Evolutionary conservation across 2,329 filamentous ascomycete species (phyloP), one percentile per base, ranked within the genome.

Genomic region (Chaetomium sp.): DNA sequence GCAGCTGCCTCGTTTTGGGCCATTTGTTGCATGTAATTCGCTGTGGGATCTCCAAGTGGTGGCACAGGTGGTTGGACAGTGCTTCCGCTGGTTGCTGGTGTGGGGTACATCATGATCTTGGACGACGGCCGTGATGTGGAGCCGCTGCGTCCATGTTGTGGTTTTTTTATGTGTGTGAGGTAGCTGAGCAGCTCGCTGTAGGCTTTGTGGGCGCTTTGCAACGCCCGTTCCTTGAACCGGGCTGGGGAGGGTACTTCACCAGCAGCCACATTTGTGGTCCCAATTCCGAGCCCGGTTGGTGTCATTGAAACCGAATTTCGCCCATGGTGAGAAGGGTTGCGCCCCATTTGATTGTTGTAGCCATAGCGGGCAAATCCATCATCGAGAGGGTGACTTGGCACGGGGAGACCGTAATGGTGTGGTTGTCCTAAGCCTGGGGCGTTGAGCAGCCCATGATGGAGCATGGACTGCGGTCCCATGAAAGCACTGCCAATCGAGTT

Each of bases 101-200:
- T 82, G 1, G 80, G 79, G 62, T 81, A 82, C 40, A 82, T 77
- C 37, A 79, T 70, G 64, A 79, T 74, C 62, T 76, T 82, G 1
- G 76, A 70, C 11, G 73, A 70, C 9, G 71, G 46, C 50, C 70
- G 71, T 7, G 72, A 66, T 5, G 69, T 68, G 42, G 71, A 68
- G 32, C 69, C 67, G 19, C 67, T 66, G 58, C 73, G 74, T 14
- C 67, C 66, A 14, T 72, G 67, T 8, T 72, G 71, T 1, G 73
- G 69, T 63, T 76, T 84, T 55, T 81, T 84, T 19, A 74, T 75
- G 52, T 81, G 78, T 58, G 87, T 82, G 6, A 88, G 74, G 60
- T 81, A 82, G 8, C 82, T 72, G 3, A 91, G 72, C 6, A 92
- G 76, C 60, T 89, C 85, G 48, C 87, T 76, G 69, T 91, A 91